A percentile compares a stretch with the other conserved stretches of the same genome.
These are phyloP conservation scores for Friedmanniomyces simplex DNA, from an alignment of 495 filamentous ascomycete genomes.

Conservation along the genomic window DNA sequence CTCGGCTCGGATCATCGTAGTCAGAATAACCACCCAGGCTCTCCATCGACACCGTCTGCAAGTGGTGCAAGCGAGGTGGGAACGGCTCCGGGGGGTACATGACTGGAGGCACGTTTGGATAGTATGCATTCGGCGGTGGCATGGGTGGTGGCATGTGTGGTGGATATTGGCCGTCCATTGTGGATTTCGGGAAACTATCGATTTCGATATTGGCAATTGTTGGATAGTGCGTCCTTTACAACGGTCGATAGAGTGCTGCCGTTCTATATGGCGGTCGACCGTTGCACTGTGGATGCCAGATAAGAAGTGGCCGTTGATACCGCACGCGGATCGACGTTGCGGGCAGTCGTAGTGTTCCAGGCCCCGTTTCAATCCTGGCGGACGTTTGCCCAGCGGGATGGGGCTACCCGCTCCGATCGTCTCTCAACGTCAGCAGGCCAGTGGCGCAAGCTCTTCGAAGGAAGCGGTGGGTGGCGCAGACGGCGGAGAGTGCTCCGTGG, in stretches of 20 bases:
- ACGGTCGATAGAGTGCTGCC: conserved; percentile 1
- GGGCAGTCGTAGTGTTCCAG: background rate
- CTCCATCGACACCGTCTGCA: conserved; percentile 18
- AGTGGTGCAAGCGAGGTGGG: conserved; percentile 8
- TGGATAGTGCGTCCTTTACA: background rate
- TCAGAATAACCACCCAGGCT: conserved; percentile 14
- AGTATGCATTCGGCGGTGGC: conserved; percentile 11
- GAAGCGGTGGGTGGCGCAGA: background rate
- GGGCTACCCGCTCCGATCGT: background rate
- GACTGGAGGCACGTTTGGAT: conserved; percentile 3
- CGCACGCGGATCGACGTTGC: background rate
- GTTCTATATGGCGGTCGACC: background rate
- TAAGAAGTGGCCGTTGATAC: background rate
- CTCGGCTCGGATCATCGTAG: conserved; percentile 9
- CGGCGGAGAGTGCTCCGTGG: background rate
- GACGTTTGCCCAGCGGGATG: background rate
- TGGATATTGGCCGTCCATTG: conserved; percentile 16
- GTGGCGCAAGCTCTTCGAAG: background rate
- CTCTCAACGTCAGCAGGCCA: background rate
- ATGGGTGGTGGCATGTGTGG: conserved; percentile 14
- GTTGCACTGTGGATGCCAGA: background rate
- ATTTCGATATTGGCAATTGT: conserved; percentile 3
- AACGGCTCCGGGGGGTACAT: conserved; percentile 12
- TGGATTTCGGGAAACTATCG: background rate
- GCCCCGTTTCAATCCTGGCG: background rate